Evolutionary conservation across 164 flowering plant genomes (phyloP).

Genomic region (Vitis cinerea): DNA sequence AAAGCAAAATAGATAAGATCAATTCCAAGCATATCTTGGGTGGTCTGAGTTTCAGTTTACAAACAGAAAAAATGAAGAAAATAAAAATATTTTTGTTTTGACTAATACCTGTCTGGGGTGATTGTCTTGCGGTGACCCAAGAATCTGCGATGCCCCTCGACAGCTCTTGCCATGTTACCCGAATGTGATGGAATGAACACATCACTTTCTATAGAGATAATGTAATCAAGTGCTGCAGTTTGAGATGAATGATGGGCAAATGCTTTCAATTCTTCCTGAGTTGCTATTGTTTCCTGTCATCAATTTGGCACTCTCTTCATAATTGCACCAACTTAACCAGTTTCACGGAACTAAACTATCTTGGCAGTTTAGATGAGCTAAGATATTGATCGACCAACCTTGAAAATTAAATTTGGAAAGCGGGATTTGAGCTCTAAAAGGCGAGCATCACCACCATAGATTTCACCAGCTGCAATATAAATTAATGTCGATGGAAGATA

Average conservation of each 20-base stretch:
- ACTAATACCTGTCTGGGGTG: constrained; percentile 79
- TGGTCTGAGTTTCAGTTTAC: background rate
- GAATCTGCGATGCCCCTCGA: constrained; percentile 95
- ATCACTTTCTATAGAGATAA: constrained; percentile 84
- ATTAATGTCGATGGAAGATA: constrained; percentile 75
- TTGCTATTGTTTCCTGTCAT: constrained; percentile 79
- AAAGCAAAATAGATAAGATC: too few relatives aligned
- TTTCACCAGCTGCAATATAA: constrained; percentile 95
- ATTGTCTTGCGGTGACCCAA: constrained; percentile 85
- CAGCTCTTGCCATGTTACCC: constrained; percentile 99
- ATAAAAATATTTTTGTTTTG: background rate
- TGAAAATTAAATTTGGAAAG: constrained; percentile 80
- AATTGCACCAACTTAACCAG: background rate
- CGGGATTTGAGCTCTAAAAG: constrained; percentile 65
- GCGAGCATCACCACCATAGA: constrained; percentile 78
- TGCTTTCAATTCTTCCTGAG: constrained; percentile 54
- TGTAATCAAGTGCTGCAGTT: constrained; percentile 90
- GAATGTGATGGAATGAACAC: constrained; percentile 87
- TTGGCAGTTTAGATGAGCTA: background rate
- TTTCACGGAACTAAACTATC: background rate
- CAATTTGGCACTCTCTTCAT: constrained; percentile 9
- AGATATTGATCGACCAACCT: constrained; percentile 44
- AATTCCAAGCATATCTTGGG: too few relatives aligned
- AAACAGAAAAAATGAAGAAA: background rate
- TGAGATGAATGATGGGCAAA: constrained; percentile 83